Conservation (phyloP, 768 basidiomycete species). For the Tylopilus rubrobrunneus region DNA sequence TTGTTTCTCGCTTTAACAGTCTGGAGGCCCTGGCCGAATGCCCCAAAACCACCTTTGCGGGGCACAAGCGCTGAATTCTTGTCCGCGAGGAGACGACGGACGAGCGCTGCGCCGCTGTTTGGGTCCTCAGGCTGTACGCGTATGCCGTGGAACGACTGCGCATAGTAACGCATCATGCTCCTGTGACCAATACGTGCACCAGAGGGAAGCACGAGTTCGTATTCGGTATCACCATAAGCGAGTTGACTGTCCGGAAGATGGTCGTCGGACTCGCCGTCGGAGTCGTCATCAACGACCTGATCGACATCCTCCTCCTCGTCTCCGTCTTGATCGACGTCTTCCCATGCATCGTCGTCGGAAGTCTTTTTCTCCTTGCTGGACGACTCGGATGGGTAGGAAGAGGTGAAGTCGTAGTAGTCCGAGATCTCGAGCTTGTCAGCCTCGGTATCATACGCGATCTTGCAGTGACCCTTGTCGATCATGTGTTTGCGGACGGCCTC, state of each 20-base stretch:
- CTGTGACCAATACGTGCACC: slow-evolving; percentile 92
- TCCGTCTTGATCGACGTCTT: slow-evolving; percentile 31
- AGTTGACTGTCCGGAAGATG: slow-evolving; percentile 51
- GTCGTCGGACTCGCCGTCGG: slow-evolving; percentile 24
- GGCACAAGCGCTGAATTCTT: slow-evolving; percentile 86
- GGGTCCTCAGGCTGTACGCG: slow-evolving; percentile 51
- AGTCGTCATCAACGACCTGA: neutral
- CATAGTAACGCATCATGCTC: slow-evolving; percentile 79
- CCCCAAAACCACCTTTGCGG: slow-evolving; percentile 79
- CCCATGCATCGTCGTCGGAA: slow-evolving; percentile 37
- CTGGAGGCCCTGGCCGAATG: slow-evolving; percentile 75
- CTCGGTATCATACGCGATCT: slow-evolving; percentile 85
- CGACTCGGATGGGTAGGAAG: slow-evolving; percentile 62
- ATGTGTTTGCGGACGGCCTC: slow-evolving; percentile 94
- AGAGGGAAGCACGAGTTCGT: slow-evolving; percentile 90
- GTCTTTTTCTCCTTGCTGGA: slow-evolving; percentile 6
- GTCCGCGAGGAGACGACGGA: slow-evolving; percentile 74
- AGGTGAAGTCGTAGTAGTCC: slow-evolving; percentile 89
- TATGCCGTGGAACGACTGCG: slow-evolving; percentile 65
- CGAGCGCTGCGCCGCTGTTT: slow-evolving; percentile 71
- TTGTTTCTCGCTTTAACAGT: slow-evolving; percentile 88
- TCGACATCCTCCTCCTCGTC: slow-evolving; percentile 26
- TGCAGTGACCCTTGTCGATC: slow-evolving; percentile 95
- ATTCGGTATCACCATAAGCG: slow-evolving; percentile 73
- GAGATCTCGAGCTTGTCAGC: slow-evolving; percentile 81